Evolutionary conservation across 148 eudicot genomes (phyloP).

Genomic region (Cornus kousa): DNA sequence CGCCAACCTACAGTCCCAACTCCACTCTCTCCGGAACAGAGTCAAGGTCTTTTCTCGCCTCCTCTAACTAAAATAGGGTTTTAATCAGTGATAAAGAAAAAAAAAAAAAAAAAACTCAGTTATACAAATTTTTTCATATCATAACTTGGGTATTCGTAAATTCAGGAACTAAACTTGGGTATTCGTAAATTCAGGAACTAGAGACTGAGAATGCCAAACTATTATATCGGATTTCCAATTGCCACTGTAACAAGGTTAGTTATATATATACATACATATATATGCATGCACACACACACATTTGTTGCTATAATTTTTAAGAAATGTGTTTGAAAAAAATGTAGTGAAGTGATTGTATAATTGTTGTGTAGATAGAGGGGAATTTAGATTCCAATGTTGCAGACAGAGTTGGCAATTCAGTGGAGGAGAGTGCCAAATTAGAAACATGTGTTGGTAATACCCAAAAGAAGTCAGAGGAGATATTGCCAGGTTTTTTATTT

Average conservation of each 20-base stretch:
- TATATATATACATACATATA: not conserved
- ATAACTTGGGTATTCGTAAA: not conserved
- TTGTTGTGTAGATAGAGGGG: slow-evolving; percentile 35
- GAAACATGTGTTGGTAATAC: slow-evolving; percentile 12
- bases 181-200: slow-evolving; percentile 37
- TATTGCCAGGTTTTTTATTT: slow-evolving; percentile 18
- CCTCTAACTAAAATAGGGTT: not conserved
- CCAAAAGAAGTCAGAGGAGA: slow-evolving; percentile 13
- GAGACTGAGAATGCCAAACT: slow-evolving; percentile 61
- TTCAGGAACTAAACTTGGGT: slow-evolving; percentile 35
- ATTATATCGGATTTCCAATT: slow-evolving; percentile 44
- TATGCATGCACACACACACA: not conserved
- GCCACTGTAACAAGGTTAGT: slow-evolving; percentile 59
- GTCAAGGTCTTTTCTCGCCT: slow-evolving; percentile 30
- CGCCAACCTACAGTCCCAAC: slow-evolving; percentile 17
- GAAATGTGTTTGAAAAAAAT: not conserved
- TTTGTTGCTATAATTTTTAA: not conserved
- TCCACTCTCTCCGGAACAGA: slow-evolving; percentile 26
- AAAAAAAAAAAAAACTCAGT: too few species aligned
- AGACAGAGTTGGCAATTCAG: slow-evolving; percentile 16
- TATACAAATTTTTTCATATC: not conserved
- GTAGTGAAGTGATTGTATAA: not conserved
- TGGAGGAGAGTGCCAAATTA: slow-evolving; percentile 14
- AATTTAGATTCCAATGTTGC: slow-evolving; percentile 14
- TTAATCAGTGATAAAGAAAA: not conserved